A percentile compares a stretch with the other conserved stretches of the same genome.
These are phyloP conservation scores for Stachybotrys chlorohalonatus DNA, from an alignment of 2,329 filamentous ascomycete genomes.

Conservation along the genomic window DNA sequence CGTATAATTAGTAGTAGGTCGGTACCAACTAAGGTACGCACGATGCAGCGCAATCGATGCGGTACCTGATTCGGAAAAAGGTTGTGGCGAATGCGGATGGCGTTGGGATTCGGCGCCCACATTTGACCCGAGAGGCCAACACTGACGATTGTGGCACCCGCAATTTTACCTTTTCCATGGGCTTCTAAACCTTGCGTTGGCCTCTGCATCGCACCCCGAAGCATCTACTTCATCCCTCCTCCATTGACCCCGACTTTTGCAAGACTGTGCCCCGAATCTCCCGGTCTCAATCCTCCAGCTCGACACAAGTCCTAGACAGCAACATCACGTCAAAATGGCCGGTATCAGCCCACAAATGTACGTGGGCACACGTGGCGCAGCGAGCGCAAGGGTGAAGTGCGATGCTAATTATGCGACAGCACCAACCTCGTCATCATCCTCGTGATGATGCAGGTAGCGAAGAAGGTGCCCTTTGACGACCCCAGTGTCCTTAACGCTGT, in stretches of 20 bases:
- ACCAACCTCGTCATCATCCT: constrained; percentile 92
- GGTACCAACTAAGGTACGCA: too few relatives aligned
- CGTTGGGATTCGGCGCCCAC: not conserved
- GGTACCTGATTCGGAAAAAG: constrained; percentile 8
- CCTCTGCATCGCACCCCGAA: not conserved
- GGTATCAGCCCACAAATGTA: constrained; percentile 57
- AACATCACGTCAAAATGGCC: constrained; percentile 41
- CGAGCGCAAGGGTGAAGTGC: not conserved
- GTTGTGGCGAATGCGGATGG: not conserved
- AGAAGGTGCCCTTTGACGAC: constrained; percentile 91
- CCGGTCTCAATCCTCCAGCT: not conserved
- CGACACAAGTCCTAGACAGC: not conserved
- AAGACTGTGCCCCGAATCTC: not conserved
- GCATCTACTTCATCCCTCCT: not conserved
- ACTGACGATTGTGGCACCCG: constrained; percentile 7
- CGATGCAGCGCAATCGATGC: too few relatives aligned
- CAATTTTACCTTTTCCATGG: constrained; percentile 2
- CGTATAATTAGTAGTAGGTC: too few relatives aligned
- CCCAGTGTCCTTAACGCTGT: constrained; percentile 50
- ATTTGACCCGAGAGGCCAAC: constrained; percentile 15
- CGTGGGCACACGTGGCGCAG: constrained; percentile 14
- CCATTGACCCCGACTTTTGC: not conserved
- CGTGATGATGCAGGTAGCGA: constrained; percentile 96
- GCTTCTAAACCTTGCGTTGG: constrained; percentile 4
- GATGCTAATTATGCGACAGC: constrained; percentile 35